A percentile compares a stretch with the other conserved stretches of the same genome.
phyloP scores from a whole-genome alignment of 345 rosid genomes.

The Arabis hirsuta region DNA sequence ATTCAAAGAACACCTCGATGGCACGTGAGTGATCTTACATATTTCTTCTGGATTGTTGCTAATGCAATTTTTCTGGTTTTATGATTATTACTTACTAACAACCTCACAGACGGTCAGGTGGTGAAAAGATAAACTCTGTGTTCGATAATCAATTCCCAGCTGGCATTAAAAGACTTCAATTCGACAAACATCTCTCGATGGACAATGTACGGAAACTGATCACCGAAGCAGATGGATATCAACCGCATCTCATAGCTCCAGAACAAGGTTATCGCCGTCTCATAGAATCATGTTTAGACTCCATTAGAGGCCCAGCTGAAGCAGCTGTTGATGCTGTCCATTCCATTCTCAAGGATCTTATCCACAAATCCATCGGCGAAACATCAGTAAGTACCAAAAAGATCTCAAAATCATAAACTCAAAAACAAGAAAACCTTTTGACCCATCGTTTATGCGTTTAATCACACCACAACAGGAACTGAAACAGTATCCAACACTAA shows the following conservation, averaged over 20 bases:
- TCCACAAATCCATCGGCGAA: constrained; percentile 73
- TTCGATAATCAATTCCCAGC: constrained; percentile 92
- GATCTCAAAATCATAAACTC: not conserved
- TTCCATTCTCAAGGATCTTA: constrained; percentile 81
- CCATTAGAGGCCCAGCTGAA: constrained; percentile 95
- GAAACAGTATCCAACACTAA: constrained; percentile 86
- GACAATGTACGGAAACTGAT: constrained; percentile 85
- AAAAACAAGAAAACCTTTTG: not conserved
- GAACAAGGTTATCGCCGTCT: constrained; percentile 98
- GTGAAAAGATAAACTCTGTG: constrained; percentile 83
- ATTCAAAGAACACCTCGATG: constrained; percentile 94
- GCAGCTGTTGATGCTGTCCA: constrained; percentile 98
- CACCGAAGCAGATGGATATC: constrained; percentile 98
- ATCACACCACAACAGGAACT: constrained; percentile 59
- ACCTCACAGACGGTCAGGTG: constrained; percentile 86
- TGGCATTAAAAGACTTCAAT: constrained; percentile 88
- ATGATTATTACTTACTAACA: constrained; percentile 22
- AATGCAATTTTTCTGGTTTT: not conserved
- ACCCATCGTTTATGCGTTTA: not conserved
- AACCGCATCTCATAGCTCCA: constrained; percentile 97
- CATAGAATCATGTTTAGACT: constrained; percentile 80
- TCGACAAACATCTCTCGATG: constrained; percentile 87
- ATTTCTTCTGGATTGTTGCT: constrained; percentile 18
- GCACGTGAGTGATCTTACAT: constrained; percentile 54
- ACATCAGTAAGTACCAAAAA: constrained; percentile 52